Base-by-base conservation (phyloP, 441 rosid species). In the Melastoma candidum region DNA sequence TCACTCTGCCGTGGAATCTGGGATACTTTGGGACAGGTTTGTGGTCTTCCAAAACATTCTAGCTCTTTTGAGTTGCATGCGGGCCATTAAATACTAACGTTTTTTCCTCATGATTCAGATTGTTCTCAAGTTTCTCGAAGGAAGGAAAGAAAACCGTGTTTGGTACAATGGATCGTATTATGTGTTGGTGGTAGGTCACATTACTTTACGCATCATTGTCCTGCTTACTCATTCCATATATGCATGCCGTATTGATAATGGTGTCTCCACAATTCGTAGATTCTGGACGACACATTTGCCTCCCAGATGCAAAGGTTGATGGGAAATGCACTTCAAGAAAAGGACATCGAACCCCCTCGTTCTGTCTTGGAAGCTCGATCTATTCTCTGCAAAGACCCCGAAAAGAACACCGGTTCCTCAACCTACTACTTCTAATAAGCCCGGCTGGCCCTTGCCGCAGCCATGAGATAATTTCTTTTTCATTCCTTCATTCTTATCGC, bases 11-110 rank as follows among this genome's bases (percentile, higher is more conserved):
- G 96, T 39, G 92, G 88, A 55, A 80, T 87, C 59, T 94, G 97
- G 97, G 99, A 94, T 65, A 75, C 86, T 71, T 85, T 87, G 94
- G 99, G 96, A 56, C 94, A 90, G 84, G 97, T 89, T 52, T 52
- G 44, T 55, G 13, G 8, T 12, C 22, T 13, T 27, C 0, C 25
- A 44, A 13, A 56, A 12, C 25, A 44, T 44, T 6, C 0, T 26
- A 45, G 7, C 27, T 25, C 49, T 55, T 47, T 26, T 44, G 10
- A 12, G 11, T 46, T 25, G 9, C 13, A 60, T n/a, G 14, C 13
- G 44, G 7, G 48, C 32, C 44, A 11, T 26, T 5, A n/a, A 54
- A 12, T 36, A 50, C 47, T 3, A 44, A 11, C 26, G 58, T 51
- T 43, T 64, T 11, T 51, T 50, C 29, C 45, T 41, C 2, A 4